Evolutionary conservation across 257 asterid genomes (phyloP), one percentile per base, ranked within the genome.

Genomic region (Prunella vulgaris): DNA sequence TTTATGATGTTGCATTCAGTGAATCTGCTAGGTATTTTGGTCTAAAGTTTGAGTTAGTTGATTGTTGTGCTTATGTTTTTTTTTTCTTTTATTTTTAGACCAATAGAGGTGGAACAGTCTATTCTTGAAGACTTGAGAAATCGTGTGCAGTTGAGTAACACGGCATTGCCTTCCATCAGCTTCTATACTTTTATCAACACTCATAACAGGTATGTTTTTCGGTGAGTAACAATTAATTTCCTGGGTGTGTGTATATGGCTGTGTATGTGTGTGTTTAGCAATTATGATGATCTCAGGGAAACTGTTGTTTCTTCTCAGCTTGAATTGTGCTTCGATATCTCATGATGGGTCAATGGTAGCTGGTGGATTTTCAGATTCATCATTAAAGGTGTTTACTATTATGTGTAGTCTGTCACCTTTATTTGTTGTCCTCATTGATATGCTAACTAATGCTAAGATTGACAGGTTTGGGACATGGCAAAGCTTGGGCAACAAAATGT

Each of bases 381-480:
- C 99, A 24, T 81, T 94, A 25, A 94, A 91, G 97, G 99, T 76
- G 61, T 62, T 74, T 60, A 28, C 69, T 37, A 71, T 80, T 74
- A 63, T 72, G 14, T 62, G 14, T 25, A 37, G 52, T 44, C 38
- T 71, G 35, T 64, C 46, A 7, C 48, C 54, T 69, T 20, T 46
- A 40, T n/a, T 30, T 21, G 58, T 48, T 67, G 28, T 48, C 4
- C 48, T 79, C 49, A 12, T 70, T 65, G 57, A 32, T 28, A 64
- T 83, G 73, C 77, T 60, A 80, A 66, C 70, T 51, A 10, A 56
- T 69, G 25, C 59, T 68, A 49, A 63, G 35, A 77, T 76, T 72
- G 70, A 59, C 87, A 92, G 98, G 89, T 94, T 37, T 94, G 99
- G 99, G 99, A 94, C 84, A 94, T 94, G 96, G 93, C 96, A 70